Conservation (phyloP, 306 rosid genomes). For the Crotalaria pallida region DNA sequence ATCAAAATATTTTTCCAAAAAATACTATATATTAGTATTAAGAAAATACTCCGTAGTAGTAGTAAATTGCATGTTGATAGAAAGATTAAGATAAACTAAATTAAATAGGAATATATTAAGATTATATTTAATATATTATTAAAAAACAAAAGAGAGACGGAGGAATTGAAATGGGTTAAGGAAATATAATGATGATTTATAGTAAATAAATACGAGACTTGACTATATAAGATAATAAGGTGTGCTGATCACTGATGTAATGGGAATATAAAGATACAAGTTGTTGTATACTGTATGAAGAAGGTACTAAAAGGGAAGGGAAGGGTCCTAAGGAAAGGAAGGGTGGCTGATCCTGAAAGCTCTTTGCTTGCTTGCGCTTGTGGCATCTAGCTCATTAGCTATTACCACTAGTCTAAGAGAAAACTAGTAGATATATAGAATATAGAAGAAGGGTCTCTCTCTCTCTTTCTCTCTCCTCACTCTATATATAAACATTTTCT, state of each 20-base stretch:
- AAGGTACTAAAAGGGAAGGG: not conserved
- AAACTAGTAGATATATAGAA: too few species aligned
- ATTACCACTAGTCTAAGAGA: not conserved
- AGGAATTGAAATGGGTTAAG: conserved; percentile 16
- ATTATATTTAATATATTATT: too few species aligned
- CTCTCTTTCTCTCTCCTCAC: not conserved
- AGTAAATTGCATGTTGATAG: too few species aligned
- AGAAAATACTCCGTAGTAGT: too few species aligned
- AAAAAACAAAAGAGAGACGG: not conserved
- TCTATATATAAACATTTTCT: not conserved
- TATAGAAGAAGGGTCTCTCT: not conserved
- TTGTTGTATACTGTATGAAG: not conserved
- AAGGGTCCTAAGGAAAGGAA: not conserved
- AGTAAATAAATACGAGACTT: not conserved
- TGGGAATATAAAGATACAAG: conserved; percentile 13
- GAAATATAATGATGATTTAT: not conserved
- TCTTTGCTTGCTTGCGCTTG: conserved; percentile 23
- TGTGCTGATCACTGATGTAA: not conserved
- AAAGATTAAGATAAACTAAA: too few species aligned
- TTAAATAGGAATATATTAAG: too few species aligned
- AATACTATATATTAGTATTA: too few species aligned
- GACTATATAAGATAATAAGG: not conserved
- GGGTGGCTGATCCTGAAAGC: conserved; percentile 15
- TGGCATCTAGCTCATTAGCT: conserved; percentile 6
- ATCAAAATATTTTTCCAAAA: too few species aligned